Evolutionary conservation across 1,284 basidiomycete genomes (phyloP).

Genomic region (Rhodotorula mucilaginosa): DNA sequence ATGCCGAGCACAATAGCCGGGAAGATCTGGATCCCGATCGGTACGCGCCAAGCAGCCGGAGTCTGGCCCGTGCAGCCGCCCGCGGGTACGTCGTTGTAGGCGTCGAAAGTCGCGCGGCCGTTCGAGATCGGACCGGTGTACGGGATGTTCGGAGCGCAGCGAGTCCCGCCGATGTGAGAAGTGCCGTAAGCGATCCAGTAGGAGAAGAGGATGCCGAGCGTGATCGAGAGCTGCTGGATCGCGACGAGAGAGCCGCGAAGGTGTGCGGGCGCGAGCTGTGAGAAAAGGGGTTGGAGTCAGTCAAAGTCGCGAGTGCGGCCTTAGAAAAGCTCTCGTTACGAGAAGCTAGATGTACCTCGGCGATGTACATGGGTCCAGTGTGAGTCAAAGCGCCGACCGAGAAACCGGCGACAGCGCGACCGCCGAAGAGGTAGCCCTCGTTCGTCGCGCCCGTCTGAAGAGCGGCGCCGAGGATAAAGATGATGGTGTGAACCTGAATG

Average conservation of each 20-base stretch:
- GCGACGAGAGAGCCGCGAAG: slow-evolving; percentile 33
- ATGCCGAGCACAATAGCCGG: slow-evolving; percentile 55
- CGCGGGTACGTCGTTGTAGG: slow-evolving; percentile 35
- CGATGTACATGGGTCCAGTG: slow-evolving; percentile 29
- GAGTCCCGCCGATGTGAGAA: slow-evolving; percentile 34
- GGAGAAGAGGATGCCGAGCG: slow-evolving; percentile 25
- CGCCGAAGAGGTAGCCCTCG: slow-evolving; percentile 4
- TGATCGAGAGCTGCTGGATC: slow-evolving; percentile 28
- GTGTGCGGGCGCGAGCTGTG: slow-evolving; percentile 34
- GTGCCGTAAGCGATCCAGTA: slow-evolving; percentile 47
- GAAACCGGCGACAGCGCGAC: slow-evolving; percentile 10
- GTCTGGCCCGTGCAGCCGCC: slow-evolving; percentile 28
- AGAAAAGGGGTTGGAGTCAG: background rate
- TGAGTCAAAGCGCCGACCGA: slow-evolving; percentile 19
- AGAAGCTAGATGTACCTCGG: slow-evolving; percentile 28
- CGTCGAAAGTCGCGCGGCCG: slow-evolving; percentile 18
- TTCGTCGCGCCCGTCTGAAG: slow-evolving; percentile 3
- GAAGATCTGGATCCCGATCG: slow-evolving; percentile 58
- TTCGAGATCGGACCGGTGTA: background rate
- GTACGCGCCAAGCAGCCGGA: slow-evolving; percentile 52
- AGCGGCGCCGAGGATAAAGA: slow-evolving; percentile 1
- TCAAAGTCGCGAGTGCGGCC: background rate
- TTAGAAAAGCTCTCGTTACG: background rate
- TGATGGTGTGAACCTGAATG: background rate
- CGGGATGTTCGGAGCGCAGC: slow-evolving; percentile 6